These are phyloP conservation scores for Botryotinia calthae DNA, from an alignment of 2,329 filamentous ascomycete genomes.

Conservation along the genomic window DNA sequence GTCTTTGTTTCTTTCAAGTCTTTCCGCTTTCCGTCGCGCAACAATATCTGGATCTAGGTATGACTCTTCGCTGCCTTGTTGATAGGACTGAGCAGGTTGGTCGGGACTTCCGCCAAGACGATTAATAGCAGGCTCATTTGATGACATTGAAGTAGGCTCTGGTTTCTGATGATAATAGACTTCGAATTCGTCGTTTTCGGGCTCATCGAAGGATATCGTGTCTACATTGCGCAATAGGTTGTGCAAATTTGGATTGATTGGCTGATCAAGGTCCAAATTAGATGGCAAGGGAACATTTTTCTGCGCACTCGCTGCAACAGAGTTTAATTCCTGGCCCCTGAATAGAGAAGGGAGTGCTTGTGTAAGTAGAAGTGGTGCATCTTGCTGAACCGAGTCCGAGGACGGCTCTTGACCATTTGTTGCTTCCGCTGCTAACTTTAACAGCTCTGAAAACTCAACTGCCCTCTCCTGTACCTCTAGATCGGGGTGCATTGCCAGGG, in stretches of 20 bases:
- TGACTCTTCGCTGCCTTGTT: slow-evolving; percentile 59
- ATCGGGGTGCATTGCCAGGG: slow-evolving; percentile 75
- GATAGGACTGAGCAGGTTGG: slow-evolving; percentile 52
- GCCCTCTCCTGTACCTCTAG: slow-evolving; percentile 94
- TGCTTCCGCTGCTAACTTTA: slow-evolving; percentile 84
- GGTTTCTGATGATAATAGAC: slow-evolving; percentile 55
- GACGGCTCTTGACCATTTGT: slow-evolving; percentile 62
- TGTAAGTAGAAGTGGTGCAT: slow-evolving; percentile 80
- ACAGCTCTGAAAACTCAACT: slow-evolving; percentile 86
- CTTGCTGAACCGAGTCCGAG: slow-evolving; percentile 53
- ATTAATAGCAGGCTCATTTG: slow-evolving; percentile 56
- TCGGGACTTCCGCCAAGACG: slow-evolving; percentile 49
- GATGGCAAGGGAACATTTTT: slow-evolving; percentile 78
- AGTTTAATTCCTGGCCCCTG: slow-evolving; percentile 82
- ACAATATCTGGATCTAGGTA: slow-evolving; percentile 72
- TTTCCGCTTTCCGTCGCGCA: slow-evolving; percentile 71
- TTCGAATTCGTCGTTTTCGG: slow-evolving; percentile 65
- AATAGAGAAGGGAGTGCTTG: slow-evolving; percentile 90
- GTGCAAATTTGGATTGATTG: slow-evolving; percentile 74
- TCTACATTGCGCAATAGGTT: slow-evolving; percentile 61
- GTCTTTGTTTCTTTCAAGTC: slow-evolving; percentile 79
- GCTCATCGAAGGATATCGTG: slow-evolving; percentile 47
- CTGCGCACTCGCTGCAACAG: slow-evolving; percentile 75
- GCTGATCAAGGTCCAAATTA: slow-evolving; percentile 73
- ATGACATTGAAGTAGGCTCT: slow-evolving; percentile 42